Percentiles rank a stretch among this genome's conserved stretches.
These are phyloP conservation scores for Blepharisma japonicum DNA, from an alignment of 73 alveolate species.

Conservation along the genomic window DNA sequence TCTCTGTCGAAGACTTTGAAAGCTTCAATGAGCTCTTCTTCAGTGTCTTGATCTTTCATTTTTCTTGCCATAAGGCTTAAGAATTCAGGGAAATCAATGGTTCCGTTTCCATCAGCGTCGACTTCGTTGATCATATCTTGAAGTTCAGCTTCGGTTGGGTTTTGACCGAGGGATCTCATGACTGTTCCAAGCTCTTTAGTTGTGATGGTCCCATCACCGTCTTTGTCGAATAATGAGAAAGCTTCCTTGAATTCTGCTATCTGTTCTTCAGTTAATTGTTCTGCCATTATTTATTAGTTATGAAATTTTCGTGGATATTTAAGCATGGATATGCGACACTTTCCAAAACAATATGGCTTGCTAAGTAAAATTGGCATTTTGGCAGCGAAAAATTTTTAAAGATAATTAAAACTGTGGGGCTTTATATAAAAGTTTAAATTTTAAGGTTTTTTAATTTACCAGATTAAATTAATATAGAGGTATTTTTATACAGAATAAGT, in stretches of 20 bases:
- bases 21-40: constrained; percentile 98
- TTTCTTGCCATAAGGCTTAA: constrained; percentile 95
- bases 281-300: constrained; percentile 56
- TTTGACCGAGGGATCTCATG: constrained; percentile 95
- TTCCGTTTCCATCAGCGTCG: constrained; percentile 97
- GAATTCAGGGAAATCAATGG: constrained; percentile 96
- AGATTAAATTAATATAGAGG: too few relatives aligned
- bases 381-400: too few relatives aligned
- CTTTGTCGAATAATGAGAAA: constrained; percentile 93
- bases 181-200: constrained; percentile 95
- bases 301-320: neutral
- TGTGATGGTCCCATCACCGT: constrained; percentile 95
- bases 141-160: constrained; percentile 94
- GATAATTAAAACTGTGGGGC: too few relatives aligned
- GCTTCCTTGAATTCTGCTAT: constrained; percentile 95
- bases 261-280: constrained; percentile 83
- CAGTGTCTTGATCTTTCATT: constrained; percentile 96
- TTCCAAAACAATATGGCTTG: constrained; percentile 25
- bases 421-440: too few relatives aligned
- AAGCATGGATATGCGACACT: neutral
- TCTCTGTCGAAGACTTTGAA: constrained; percentile 98
- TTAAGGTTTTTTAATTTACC: too few relatives aligned
- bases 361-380: too few relatives aligned
- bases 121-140: constrained; percentile 88
- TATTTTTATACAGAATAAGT: too few relatives aligned